Conservation (phyloP, 1,139 yeast species). For the Debaryomyces subglobosus region DNA sequence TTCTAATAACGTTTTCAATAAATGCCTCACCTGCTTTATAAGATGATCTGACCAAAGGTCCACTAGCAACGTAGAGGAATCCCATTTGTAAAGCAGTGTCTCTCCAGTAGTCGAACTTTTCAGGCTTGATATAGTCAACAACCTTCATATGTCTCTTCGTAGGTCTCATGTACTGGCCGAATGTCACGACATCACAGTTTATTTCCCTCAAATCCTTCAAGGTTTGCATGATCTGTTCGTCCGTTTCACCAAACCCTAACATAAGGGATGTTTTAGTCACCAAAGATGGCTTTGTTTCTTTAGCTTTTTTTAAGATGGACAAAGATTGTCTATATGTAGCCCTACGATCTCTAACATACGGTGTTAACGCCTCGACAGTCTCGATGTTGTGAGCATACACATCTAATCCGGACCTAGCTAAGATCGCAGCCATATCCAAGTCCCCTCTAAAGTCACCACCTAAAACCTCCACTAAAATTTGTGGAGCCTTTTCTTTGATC, state of each 20-base stretch:
- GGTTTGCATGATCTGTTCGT: slow-evolving; percentile 80
- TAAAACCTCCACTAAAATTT: slow-evolving; percentile 87
- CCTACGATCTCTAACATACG: slow-evolving; percentile 92
- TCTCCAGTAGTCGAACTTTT: slow-evolving; percentile 92
- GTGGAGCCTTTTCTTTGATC: slow-evolving; percentile 88
- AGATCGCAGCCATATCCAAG: slow-evolving; percentile 71
- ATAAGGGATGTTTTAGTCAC: slow-evolving; percentile 93
- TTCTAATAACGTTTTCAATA: slow-evolving; percentile 88
- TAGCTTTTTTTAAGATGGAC: slow-evolving; percentile 77
- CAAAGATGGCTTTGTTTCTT: slow-evolving; percentile 69
- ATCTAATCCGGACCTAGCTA: slow-evolving; percentile 88
- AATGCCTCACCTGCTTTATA: slow-evolving; percentile 99
- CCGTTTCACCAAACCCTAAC: slow-evolving; percentile 97
- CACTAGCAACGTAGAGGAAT: slow-evolving; percentile 94
- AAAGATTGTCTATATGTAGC: slow-evolving; percentile 93
- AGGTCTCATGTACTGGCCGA: slow-evolving; percentile 99
- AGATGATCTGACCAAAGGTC: slow-evolving; percentile 94
- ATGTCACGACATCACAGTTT: slow-evolving; percentile 91
- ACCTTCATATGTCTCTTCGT: slow-evolving; percentile 98
- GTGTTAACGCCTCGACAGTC: slow-evolving; percentile 94
- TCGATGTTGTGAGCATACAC: slow-evolving; percentile 97
- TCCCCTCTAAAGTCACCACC: slow-evolving; percentile 97
- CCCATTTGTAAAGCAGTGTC: slow-evolving; percentile 87
- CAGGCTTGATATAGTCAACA: slow-evolving; percentile 93
- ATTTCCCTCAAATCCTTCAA: slow-evolving; percentile 73